Evolutionary conservation across 1,284 basidiomycete species (phyloP), one percentile per base, ranked within the genome.

Genomic region (Cronartium quercuum): DNA sequence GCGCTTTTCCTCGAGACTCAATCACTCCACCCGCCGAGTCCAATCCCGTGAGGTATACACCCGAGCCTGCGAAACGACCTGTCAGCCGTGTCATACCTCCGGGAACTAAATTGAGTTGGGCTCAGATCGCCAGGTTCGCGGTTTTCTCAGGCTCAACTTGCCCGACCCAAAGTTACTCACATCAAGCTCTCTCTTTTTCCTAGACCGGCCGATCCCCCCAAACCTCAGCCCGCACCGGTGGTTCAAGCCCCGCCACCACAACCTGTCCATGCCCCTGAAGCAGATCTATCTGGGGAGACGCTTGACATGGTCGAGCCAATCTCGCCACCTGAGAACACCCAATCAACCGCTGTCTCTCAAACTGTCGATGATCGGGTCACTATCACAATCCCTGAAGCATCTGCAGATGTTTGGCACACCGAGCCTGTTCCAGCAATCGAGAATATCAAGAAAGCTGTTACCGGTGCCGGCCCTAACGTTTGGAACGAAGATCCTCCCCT

Each of bases 71-170:
- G 35, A 65, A 73, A 62, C 62, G 64, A 29, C 69, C 69, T 12
- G 51, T 47, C 3, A 74, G 71, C 58, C 63, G 71, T 34, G 29
- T 74, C n/a, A 74, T 74, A 60, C 34, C 63, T n/a, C 71, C 71
- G 2, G 71, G 71, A 1, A 74, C 71, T 10, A 74, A 74, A 66
- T 66, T 74, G 71, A 74, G 71, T 29, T 74, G 71, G 71, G 71
- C 71, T 21, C 71, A 74, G 64, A 55, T 74, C 12, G 71, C 71
- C 37, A 57, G 71, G 71, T 74, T 66, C 18, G 62, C 35, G 18
- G 18, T 15, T 64, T 61, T 47, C 40, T 73, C 41, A 21, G 21
- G n/a, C 24, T 58, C 6, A 66, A 42, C 34, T 18, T 3, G 47
- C 21, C 47, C 15, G 4, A 12, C 3, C 21, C 4, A 51, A 12